phyloP scores from a whole-genome alignment of 2,329 filamentous ascomycete genomes.

The Nannizzia gypsea region DNA sequence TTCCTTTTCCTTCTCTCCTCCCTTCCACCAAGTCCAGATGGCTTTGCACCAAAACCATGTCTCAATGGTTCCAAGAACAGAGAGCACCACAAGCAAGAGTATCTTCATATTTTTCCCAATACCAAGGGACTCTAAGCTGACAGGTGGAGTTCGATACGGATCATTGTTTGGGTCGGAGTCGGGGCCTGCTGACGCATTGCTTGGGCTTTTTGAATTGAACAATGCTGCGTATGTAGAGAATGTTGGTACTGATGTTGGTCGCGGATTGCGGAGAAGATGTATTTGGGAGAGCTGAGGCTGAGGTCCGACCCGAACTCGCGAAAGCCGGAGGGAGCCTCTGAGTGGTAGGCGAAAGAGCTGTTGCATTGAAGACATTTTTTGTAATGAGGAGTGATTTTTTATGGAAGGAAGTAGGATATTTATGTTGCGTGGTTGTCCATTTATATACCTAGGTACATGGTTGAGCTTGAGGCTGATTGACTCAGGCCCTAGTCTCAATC shows the following conservation, averaged over 20 bases:
- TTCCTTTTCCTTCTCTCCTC: neutral
- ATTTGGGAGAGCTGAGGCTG: neutral
- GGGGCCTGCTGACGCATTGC: neutral
- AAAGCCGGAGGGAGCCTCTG: neutral
- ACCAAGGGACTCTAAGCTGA: neutral
- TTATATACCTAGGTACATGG: neutral
- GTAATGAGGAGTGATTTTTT: neutral
- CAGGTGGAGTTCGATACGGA: neutral
- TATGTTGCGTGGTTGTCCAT: neutral
- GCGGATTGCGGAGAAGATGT: neutral
- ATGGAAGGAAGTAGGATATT: neutral
- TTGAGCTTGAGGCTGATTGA: neutral
- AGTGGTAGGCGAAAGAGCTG: neutral
- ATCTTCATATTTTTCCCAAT: neutral
- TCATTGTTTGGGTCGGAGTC: neutral
- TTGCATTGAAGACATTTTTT: neutral
- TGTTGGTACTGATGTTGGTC: neutral
- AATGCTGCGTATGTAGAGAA: neutral
- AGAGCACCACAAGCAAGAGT: neutral
- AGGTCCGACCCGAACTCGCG: neutral
- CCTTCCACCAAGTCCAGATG: conserved; percentile 5
- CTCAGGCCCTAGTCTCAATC: neutral
- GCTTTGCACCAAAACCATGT: neutral
- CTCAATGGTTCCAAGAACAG: neutral
- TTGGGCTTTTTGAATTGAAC: neutral